Conservation (phyloP, 2,329 filamentous ascomycete species). For the Moelleriella libera region DNA sequence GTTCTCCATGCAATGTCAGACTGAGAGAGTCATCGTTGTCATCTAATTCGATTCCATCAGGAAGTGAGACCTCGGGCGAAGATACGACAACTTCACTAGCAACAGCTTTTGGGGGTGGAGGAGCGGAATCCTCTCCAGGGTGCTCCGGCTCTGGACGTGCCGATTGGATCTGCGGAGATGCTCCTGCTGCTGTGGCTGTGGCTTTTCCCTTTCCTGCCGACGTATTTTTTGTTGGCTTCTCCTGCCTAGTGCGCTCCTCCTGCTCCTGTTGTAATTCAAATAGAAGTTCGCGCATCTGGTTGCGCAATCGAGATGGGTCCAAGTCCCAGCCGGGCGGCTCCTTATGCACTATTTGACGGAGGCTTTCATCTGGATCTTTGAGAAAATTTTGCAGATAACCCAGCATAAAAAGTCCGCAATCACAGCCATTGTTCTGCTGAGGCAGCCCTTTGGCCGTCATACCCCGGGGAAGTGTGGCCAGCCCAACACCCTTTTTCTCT, state of each 20-base stretch:
- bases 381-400: conserved; percentile 78
- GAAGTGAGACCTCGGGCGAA: no score
- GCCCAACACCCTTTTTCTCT: conserved; percentile 36
- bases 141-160: no score
- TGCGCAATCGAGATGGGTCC: conserved; percentile 44
- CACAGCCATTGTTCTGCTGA: conserved; percentile 67
- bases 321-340: conserved; percentile 39
- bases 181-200: no score
- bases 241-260: conserved; percentile 18
- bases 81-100: no score
- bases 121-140: no score
- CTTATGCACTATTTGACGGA: conserved; percentile 48
- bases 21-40: no score
- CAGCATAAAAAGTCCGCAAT: conserved; percentile 80
- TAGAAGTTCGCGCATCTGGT: conserved; percentile 51
- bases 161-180: no score
- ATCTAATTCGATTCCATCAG: no score
- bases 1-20: no score
- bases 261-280: conserved; percentile 48
- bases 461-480: conserved; percentile 23
- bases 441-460: conserved; percentile 67
- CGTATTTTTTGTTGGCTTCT: neutral
- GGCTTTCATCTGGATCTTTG: conserved; percentile 56
- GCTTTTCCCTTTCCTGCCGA: no score
- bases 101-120: no score